These are phyloP conservation scores for Zymoseptoria tritici DNA, from an alignment of 2,329 filamentous ascomycete genomes.

Conservation along the genomic window DNA sequence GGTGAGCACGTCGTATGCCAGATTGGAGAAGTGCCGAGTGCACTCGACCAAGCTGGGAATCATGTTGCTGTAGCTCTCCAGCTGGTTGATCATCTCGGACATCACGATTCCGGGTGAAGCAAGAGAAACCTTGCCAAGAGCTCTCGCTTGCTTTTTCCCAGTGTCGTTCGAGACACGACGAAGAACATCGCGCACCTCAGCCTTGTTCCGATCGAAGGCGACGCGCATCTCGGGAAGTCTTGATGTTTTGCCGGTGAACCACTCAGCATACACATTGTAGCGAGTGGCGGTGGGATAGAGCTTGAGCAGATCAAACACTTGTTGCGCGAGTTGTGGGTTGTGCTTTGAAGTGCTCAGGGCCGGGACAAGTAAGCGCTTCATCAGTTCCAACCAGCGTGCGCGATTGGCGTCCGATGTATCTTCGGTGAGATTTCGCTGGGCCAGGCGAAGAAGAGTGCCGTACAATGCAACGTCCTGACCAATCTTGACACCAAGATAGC, in stretches of 20 bases:
- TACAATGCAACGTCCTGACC: conserved; percentile 73
- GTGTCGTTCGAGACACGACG: conserved; percentile 88
- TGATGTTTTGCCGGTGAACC: conserved; percentile 67
- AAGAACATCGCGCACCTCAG: conserved; percentile 77
- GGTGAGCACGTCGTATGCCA: conserved; percentile 87
- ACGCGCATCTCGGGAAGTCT: conserved; percentile 70
- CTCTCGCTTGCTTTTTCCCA: conserved; percentile 74
- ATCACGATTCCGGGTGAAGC: conserved; percentile 89
- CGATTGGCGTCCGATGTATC: conserved; percentile 65
- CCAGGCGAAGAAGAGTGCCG: conserved; percentile 78
- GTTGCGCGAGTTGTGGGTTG: conserved; percentile 77
- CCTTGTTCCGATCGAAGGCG: conserved; percentile 67
- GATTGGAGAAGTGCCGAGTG: conserved; percentile 82
- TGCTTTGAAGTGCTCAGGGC: conserved; percentile 77
- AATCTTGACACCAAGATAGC: conserved; percentile 80
- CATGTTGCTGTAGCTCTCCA: conserved; percentile 89
- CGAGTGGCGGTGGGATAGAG: conserved; percentile 68
- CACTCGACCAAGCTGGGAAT: conserved; percentile 94
- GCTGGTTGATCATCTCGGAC: conserved; percentile 77
- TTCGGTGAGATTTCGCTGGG: conserved; percentile 62
- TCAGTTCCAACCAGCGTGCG: conserved; percentile 74
- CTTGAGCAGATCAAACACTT: conserved; percentile 76
- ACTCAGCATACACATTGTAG: conserved; percentile 88
- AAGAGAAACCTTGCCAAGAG: conserved; percentile 84
- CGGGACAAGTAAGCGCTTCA: conserved; percentile 77